Evolutionary conservation across 1,284 basidiomycete species (phyloP), one percentile per base, ranked within the genome.

Genomic region (Coniferiporia sulphurascens): DNA sequence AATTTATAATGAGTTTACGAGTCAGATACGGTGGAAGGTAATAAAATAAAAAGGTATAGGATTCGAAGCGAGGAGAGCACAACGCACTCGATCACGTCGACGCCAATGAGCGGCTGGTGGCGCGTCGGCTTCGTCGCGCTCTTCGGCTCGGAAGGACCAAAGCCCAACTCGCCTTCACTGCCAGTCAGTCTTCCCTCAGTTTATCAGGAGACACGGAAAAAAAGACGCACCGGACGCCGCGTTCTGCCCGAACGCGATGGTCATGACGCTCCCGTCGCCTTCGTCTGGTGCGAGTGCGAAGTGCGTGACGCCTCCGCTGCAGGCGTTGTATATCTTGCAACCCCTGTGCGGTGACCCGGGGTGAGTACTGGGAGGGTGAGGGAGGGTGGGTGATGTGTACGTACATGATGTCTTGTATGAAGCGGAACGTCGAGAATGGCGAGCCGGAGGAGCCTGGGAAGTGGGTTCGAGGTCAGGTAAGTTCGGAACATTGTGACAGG

Each of bases 221-320:
- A 22, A 51, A 35, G 27, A 62, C 71, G 38, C 62, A 86, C 86
- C 87, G 66, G 92, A 91, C 50, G 83, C 79, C 19, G 86, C 84
- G 60, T 88, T 90, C 70, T 95, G 93, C 1, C 93, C 93, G 78
- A 90, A 96, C 6, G 84, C 86, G 48, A 95, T 85, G 8, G 91
- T 90, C 86, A 94, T 91, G 0, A 83, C 76, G 15, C 77, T 74
- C 6, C 81, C 85, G 46, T 93, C 89, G 34, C 87, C 44, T 35
- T 76, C 74, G 44, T 89, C 85, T 1, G 84, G 80, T 0, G 86
- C 84, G 15, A 90, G 78, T 17, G 87, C 80, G 76, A 93, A 95
- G 67, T 95, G 89, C 0, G 93, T 95, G n/a, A 94, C 91, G 15
- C 93, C 93, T 21, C 95, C 95, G 48, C 86, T 87, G 10, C 83